Evolutionary conservation across 2,329 filamentous ascomycete species (phyloP), one percentile per base, ranked within the genome.

Genomic region (Curvularia verruculosa): DNA sequence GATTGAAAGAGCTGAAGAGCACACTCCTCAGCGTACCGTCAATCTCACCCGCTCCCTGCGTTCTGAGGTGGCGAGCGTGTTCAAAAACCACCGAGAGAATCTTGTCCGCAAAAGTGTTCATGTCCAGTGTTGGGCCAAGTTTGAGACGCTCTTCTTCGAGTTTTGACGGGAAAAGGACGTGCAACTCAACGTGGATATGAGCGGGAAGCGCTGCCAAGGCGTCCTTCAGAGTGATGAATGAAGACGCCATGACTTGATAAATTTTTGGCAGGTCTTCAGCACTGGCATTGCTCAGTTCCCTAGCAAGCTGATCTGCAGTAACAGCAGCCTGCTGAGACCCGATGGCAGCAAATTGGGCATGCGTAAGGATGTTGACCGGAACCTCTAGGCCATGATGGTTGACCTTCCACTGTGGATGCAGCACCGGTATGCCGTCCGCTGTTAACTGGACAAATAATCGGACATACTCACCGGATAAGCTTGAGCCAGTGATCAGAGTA

Each of bases 391-490:
- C 89, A 53, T 88, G 86, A 64, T 91, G 88, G 40, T 85, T 81
- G 59, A 96, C 85, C 8, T 89, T 90, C 88, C 94, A 97, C 56
- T 84, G 84, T 5, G 93, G 93, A 84, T 91, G 96, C 24, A 98
- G 81, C 1, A 99, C 90, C 0, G 94, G 92, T 0, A 96, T 80
- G 1, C 89, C 89, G 73, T 99, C 95, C 58, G 87, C 89, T 0
- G 94, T 98, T 65, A 96, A 85, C 71, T 99, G 95, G 23, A 98
- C 90, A 71, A 92, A 96, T 7, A 99, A 80, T 54, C 93, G 87
- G 23, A 96, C 88, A 75, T 98, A 98, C 70, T 98, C 91, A n/a
- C 95, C 95, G 2, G 92, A 96, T 53, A 99, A 78, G 78, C 94
- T 98, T 9, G 94, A 98, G 0, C 94, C 95, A 0, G 94, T 98